These are phyloP conservation scores for Plantago lanceolata DNA, from an alignment of 305 asterid species.

Conservation along the genomic window DNA sequence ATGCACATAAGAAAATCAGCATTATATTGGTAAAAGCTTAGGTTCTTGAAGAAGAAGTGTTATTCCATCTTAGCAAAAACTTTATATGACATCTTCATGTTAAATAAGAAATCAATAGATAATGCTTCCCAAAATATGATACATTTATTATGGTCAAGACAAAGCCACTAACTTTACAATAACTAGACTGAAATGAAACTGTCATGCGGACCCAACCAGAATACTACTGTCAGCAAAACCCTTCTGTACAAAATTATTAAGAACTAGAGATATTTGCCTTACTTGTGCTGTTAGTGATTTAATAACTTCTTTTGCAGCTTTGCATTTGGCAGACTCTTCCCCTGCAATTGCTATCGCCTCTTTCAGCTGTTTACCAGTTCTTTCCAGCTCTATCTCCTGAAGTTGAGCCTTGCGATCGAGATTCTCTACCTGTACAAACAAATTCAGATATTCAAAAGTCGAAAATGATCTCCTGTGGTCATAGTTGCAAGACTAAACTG, in stretches of 20 bases:
- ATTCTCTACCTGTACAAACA: constrained; percentile 56
- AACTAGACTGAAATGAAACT: no score
- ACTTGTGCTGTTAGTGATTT: constrained; percentile 87
- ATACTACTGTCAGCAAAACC: no score
- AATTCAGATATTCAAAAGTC: constrained; percentile 21
- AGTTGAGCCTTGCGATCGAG: constrained; percentile 66
- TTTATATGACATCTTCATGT: no score
- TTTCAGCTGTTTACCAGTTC: constrained; percentile 70
- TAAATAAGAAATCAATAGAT: no score
- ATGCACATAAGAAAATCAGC: no score
- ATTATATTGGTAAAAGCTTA: no score
- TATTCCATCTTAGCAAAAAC: no score
- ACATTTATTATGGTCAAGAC: no score
- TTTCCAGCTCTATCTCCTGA: constrained; percentile 80
- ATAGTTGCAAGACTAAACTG: constrained; percentile 8
- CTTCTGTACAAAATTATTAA: background rate
- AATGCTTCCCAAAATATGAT: no score
- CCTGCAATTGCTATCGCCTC: constrained; percentile 77
- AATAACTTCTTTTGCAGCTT: constrained; percentile 90
- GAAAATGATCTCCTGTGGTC: constrained; percentile 17
- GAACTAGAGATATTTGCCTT: constrained; percentile 29
- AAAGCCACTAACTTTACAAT: no score
- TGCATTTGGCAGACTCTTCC: constrained; percentile 81
- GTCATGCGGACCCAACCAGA: no score
- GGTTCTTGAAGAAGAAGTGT: no score